These are phyloP conservation scores for Tripidium arundinaceum DNA, from an alignment of 202 grass and related monocot species.

Conservation along the genomic window DNA sequence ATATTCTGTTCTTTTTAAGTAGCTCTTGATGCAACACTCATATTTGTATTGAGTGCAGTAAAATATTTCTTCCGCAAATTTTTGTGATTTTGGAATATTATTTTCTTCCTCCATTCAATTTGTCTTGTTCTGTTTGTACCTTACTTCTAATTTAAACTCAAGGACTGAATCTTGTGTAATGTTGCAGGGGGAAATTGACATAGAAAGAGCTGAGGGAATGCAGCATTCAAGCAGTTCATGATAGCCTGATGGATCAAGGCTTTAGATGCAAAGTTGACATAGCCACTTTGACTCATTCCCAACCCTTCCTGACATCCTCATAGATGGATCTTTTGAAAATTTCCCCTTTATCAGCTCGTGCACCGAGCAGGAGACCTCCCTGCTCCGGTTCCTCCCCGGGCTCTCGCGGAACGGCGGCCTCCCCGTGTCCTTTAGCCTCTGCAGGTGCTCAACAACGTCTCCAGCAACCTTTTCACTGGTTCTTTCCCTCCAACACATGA, in stretches of 20 bases:
- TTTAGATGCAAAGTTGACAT: neutral
- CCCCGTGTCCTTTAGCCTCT: no score
- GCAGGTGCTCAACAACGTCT: no score
- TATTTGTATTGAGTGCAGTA: neutral
- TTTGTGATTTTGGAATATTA: neutral
- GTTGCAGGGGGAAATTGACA: conserved; percentile 20
- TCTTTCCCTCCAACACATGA: no score
- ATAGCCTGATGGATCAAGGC: conserved; percentile 6
- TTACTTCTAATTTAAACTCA: neutral
- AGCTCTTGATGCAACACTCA: neutral
- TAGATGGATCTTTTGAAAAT: neutral
- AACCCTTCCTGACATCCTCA: neutral
- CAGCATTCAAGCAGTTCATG: conserved; percentile 4
- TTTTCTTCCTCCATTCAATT: conserved; percentile 7
- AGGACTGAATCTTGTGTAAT: neutral
- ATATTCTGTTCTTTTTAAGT: conserved; percentile 4
- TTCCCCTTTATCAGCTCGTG: no score
- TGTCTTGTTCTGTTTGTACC: neutral
- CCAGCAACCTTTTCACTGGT: no score
- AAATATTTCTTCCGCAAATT: neutral
- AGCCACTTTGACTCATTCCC: neutral
- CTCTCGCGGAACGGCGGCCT: no score
- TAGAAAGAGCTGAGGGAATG: conserved; percentile 12
- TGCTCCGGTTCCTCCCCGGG: no score
- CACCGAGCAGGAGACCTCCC: no score